Base-by-base conservation (phyloP, 371 early-diverging fungal species). In the Rhizomucor miehei region DNA sequence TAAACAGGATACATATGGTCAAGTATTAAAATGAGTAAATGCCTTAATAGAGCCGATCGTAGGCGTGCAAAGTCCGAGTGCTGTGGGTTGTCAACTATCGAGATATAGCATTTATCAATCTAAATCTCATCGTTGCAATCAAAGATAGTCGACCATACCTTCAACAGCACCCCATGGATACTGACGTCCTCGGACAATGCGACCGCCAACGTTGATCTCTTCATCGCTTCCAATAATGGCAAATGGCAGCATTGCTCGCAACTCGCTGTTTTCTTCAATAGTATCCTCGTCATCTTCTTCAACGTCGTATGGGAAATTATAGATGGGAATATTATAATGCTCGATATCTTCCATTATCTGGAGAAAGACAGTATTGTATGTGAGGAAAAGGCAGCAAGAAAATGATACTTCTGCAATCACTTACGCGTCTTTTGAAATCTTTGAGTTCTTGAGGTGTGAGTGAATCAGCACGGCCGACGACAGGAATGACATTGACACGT, bases 151-250 rank as follows among this genome's bases (percentile, higher is more conserved):
- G 23, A 40, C 19, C 41, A 41, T 41, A 79, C 79, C 80, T 71
- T 98, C 97, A 21, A 99, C 95, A 47, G 94, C 84, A 60, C 99
- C 99, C 99, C 99, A 99, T 6, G 97, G 97, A 69, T 99, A 99
- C 65, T 89, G 93, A 48, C 99, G 86, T 49, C 96, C 99, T 45
- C 99, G 89, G 29, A 98, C 87, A 39, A 71, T 57, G 25, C 85
- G 81, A 45, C 84, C 85, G 58, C 88, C 89, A 13, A 91, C 77
- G 12, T 72, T 71, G 37, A 95, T 88, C 52, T 93, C 95, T 55
- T 97, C 95, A 48, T 98, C 96, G 62, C 91, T 88, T 14, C 99
- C 99, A 52, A 99, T 90, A 35, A 99, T 87, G 1, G 99, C 89
- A 69, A 99, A 98, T 9, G 99, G 99, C 40, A 97, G 76, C 54